Evolutionary conservation across 148 eudicot species (phyloP).

Genomic region (Diospyros kaki): DNA sequence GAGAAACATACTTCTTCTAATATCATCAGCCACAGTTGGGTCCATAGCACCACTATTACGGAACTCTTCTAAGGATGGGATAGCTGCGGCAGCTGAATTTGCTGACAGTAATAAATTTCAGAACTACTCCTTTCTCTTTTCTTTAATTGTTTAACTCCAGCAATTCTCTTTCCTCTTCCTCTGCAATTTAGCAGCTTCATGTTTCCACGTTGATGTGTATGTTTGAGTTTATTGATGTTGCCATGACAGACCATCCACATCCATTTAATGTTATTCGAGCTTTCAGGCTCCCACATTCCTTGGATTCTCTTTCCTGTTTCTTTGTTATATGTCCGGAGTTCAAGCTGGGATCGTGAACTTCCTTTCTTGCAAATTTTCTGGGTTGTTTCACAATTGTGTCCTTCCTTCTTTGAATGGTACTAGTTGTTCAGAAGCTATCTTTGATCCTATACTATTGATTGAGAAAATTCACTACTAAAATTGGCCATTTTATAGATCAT

Average conservation of each 20-base stretch:
- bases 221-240: neutral
- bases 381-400: neutral
- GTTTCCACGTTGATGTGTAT: neutral
- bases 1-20: slow-evolving; percentile 22
- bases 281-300: neutral
- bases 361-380: neutral
- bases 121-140: neutral
- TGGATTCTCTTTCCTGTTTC: neutral
- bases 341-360: neutral
- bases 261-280: neutral
- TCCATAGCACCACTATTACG: slow-evolving; percentile 14
- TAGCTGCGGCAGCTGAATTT: slow-evolving; percentile 46
- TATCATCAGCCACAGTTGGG: slow-evolving; percentile 25
- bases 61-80: slow-evolving; percentile 15
- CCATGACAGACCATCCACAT: neutral
- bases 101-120: slow-evolving; percentile 56
- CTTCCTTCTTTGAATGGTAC: neutral
- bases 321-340: neutral
- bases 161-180: neutral
- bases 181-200: neutral
- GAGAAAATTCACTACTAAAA: neutral
- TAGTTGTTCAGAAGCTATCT: neutral
- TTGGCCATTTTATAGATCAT: neutral
- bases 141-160: neutral
- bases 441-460: neutral